Evolutionary conservation across 768 basidiomycete species (phyloP), one percentile per base, ranked within the genome.

Genomic region (Austroboletus festivus): DNA sequence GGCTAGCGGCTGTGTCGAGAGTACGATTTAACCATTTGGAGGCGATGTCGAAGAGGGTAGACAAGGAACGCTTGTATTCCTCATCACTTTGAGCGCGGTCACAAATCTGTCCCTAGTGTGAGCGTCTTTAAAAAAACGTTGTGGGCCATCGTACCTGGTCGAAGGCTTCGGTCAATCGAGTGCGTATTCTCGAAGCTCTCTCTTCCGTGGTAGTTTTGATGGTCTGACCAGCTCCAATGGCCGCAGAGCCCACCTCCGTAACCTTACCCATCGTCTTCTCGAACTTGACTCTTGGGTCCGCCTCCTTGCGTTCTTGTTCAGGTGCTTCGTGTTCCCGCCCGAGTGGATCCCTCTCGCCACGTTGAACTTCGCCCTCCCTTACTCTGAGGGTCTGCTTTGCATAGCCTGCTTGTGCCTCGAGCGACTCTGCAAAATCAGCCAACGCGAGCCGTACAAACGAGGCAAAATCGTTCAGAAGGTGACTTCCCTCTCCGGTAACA

Each of bases 191-290:
- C 13, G 77, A 68, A 0, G 71, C 62, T 33, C 70, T 62, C 13
- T 83, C 78, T 53, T 82, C 65, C 1, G 70, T 64, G 5, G 71
- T 68, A 1, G 58, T 64, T 3, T 71, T 67, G 3, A 73, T 71
- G 1, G 64, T 61, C 56, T 85, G 80, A 4, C 71, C 70, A 0
- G 69, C 71, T 4, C 79, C 82, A 22, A 88, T 87, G 8, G 73
- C 75, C 26, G 69, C 70, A 0, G 75, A 77, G 8, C 86, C 86
- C 0, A 69, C 72, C 11, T 68, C 74, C 60, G 84, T 87, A 10
- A 79, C 70, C 0, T 74, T 75, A 24, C 86, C 86, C 79, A 88
- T 83, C 0, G 81, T 74, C 53, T 78, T 78, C 65, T 86, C 82
- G 60, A 83, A 89, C 22, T 73, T 71, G 7, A 72, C 73, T 58